These are phyloP conservation scores for Ceratorhiza oryzae-sativae DNA, from an alignment of 1,284 basidiomycete species.

Conservation along the genomic window DNA sequence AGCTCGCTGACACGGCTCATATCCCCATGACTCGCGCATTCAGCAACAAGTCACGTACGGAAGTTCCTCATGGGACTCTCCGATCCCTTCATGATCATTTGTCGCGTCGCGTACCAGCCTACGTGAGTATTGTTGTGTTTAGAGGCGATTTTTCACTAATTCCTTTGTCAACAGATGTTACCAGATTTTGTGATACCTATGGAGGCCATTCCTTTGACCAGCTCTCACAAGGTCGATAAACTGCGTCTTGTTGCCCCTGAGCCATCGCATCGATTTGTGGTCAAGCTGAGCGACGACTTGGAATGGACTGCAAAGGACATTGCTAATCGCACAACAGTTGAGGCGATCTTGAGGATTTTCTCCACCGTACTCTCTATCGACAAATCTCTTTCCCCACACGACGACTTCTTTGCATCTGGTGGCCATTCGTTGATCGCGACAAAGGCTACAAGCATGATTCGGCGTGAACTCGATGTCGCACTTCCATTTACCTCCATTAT, in stretches of 20 bases:
- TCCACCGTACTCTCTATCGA: background rate
- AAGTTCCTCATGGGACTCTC: background rate
- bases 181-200: background rate
- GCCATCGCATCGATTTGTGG: background rate
- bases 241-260: background rate
- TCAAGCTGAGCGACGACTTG: background rate
- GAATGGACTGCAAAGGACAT: constrained; percentile 7
- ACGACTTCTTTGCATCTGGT: background rate
- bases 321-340: background rate
- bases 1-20: background rate
- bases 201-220: background rate
- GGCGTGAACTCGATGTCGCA: background rate
- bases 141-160: background rate
- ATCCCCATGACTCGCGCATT: background rate
- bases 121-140: background rate
- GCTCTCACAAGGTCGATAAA: background rate
- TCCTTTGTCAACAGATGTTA: background rate
- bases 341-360: background rate
- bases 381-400: background rate
- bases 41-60: background rate
- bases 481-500: constrained; percentile 20
- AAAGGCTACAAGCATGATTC: background rate
- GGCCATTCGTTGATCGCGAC: background rate
- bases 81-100: background rate
- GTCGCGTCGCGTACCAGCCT: background rate